Base-by-base conservation (phyloP, 2,329 filamentous ascomycete species). In the Lasiodiplodia theobromae region DNA sequence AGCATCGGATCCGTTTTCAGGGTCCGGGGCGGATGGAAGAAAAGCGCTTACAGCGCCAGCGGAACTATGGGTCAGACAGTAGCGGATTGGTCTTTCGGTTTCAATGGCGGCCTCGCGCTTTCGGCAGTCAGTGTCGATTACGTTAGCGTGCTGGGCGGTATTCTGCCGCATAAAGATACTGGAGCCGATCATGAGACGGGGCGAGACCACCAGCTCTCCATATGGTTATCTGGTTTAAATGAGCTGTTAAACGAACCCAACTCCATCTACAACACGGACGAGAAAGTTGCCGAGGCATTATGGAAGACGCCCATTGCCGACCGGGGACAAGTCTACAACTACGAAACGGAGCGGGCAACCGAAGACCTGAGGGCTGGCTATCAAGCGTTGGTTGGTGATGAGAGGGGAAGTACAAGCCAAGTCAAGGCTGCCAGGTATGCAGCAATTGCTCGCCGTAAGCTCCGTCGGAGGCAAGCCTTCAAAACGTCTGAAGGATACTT, bases 291-390 rank as follows among this genome's bases (percentile, higher is more conserved):
- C 7, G 62, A 34, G 16, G 62, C 62, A 1, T 21, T n/a, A 0
- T 65, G 31, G 44, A 53, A 28, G 31, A 65, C 62, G 7, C 62
- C 62, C 11, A 53, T 65, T n/a, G 49, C 34, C 14, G 47, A 65
- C 47, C 38, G 58, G 11, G 28, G 40, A 3, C 58, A 49, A 44
- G 58, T 63, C 8, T 34, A 65, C 31, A 38, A 53, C 4, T 65
- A 52, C 62, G 62, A 65, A 21, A 31, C 44, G 21, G 5, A 18
- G 40, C 47, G 58, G 25, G 58, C 58, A 4, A 31, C 40, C 16
- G n/a, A 44, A 18, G 31, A 37, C 10, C 62, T 65, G 16, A 28
- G 21, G n/a, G 16, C 14, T 14, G 58, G 58, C 8, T 53, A 65
- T 18, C 12, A 7, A 16, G 47, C 21, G n/a, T 10, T 65, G 18